Conservation (phyloP, 179 eudicot species). For the Spergularia azorica region DNA sequence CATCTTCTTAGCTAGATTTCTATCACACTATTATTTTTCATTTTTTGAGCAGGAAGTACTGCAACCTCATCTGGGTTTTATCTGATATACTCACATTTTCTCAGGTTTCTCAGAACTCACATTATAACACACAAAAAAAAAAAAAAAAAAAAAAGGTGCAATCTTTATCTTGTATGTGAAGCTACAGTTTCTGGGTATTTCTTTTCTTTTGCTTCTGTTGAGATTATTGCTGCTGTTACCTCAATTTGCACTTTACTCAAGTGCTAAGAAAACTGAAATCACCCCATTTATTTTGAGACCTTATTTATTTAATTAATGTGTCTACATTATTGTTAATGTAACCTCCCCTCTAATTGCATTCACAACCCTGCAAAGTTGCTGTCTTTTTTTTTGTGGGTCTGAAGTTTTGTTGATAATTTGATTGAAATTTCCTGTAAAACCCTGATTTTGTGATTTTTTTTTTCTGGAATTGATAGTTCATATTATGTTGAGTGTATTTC, state of each 20-base stretch:
- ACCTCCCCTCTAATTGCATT: background rate
- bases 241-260: background rate
- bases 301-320: background rate
- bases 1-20: slow-evolving; percentile 16
- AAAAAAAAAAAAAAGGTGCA: slow-evolving; percentile 17
- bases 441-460: background rate
- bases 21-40: background rate
- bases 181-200: slow-evolving; percentile 23
- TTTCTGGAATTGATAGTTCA: background rate
- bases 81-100: background rate
- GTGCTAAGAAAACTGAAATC: background rate
- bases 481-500: background rate
- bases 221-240: background rate
- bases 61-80: background rate
- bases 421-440: slow-evolving; percentile 9
- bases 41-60: slow-evolving; percentile 14
- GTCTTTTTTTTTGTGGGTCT: background rate
- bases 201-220: background rate
- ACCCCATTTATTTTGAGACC: background rate
- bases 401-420: background rate
- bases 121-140: background rate
- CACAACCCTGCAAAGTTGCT: background rate
- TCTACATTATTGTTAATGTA: slow-evolving; percentile 17
- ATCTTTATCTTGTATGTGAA: slow-evolving; percentile 6
- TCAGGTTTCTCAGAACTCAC: background rate